phyloP scores from a whole-genome alignment of 257 asterid species.

The Verbena officinalis region DNA sequence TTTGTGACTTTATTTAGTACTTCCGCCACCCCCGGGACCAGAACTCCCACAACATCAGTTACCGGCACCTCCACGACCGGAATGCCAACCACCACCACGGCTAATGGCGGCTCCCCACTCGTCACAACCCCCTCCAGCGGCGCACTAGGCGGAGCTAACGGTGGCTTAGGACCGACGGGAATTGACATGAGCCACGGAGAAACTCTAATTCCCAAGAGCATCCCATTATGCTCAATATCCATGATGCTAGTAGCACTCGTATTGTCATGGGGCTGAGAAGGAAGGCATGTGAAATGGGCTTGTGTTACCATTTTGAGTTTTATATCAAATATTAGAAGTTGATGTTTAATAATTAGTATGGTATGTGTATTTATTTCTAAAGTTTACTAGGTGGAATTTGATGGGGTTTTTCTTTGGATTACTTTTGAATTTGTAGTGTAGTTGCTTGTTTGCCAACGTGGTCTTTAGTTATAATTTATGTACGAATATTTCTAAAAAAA shows the following conservation, averaged over 20 bases:
- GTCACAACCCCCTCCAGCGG: slow-evolving; percentile 44
- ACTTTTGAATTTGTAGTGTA: slow-evolving; percentile 4
- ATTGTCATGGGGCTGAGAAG: slow-evolving; percentile 29
- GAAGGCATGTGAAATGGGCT: neutral
- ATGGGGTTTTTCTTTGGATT: neutral
- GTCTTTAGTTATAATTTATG: neutral
- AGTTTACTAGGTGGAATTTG: neutral
- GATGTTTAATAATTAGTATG: neutral
- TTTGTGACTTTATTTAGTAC: neutral
- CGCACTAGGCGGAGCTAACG: slow-evolving; percentile 44
- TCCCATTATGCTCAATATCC: neutral
- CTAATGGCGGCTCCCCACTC: slow-evolving; percentile 37
- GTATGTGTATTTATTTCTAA: neutral
- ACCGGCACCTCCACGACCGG: neutral
- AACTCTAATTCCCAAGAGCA: slow-evolving; percentile 9
- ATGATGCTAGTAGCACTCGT: slow-evolving; percentile 21
- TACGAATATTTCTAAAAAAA: no score
- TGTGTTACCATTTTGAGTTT: no score
- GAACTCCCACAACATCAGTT: neutral
- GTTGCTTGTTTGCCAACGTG: neutral
- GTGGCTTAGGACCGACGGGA: slow-evolving; percentile 49
- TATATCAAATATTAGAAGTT: neutral
- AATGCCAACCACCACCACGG: slow-evolving; percentile 22
- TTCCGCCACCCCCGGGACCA: neutral
- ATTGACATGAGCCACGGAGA: slow-evolving; percentile 35